A percentile compares a stretch with the other conserved stretches of the same genome.
These are phyloP conservation scores for Lodderomyces pseudojiufengensis DNA, from an alignment of 1,139 yeast species.

Conservation along the genomic window DNA sequence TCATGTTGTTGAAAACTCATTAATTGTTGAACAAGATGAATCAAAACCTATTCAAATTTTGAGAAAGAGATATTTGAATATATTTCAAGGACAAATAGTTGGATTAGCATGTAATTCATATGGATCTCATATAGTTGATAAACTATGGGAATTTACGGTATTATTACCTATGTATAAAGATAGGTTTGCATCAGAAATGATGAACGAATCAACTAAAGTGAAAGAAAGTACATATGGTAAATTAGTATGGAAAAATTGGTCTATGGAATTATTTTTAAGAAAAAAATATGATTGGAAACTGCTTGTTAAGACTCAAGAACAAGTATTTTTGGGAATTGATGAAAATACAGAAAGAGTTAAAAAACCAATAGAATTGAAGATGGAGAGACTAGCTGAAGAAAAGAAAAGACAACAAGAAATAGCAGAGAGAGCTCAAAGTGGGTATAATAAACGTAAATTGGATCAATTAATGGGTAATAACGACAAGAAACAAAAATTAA, in stretches of 20 bases:
- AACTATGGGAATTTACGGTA: slow-evolving; percentile 74
- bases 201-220: slow-evolving; percentile 59
- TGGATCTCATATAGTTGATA: slow-evolving; percentile 89
- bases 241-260: slow-evolving; percentile 95
- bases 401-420: slow-evolving; percentile 28
- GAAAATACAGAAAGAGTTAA: slow-evolving; percentile 20
- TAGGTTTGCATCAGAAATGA: slow-evolving; percentile 69
- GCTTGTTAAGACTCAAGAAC: slow-evolving; percentile 67
- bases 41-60: slow-evolving; percentile 51
- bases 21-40: slow-evolving; percentile 39
- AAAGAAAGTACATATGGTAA: slow-evolving; percentile 86
- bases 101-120: slow-evolving; percentile 78
- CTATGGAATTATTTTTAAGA: slow-evolving; percentile 70
- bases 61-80: slow-evolving; percentile 68
- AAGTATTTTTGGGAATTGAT: slow-evolving; percentile 35
- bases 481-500: slow-evolving; percentile 22
- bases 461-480: slow-evolving; percentile 17
- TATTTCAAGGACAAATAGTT: slow-evolving; percentile 50
- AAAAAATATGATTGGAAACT: slow-evolving; percentile 83
- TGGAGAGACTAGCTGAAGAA: slow-evolving; percentile 39
- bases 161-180: slow-evolving; percentile 83
- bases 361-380: slow-evolving; percentile 43
- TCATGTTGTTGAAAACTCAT: slow-evolving; percentile 69
- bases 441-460: slow-evolving; percentile 19
- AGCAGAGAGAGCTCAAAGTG: slow-evolving; percentile 16